Conservation (phyloP, 1,139 yeast genomes). For the Diutina catenulata region DNA sequence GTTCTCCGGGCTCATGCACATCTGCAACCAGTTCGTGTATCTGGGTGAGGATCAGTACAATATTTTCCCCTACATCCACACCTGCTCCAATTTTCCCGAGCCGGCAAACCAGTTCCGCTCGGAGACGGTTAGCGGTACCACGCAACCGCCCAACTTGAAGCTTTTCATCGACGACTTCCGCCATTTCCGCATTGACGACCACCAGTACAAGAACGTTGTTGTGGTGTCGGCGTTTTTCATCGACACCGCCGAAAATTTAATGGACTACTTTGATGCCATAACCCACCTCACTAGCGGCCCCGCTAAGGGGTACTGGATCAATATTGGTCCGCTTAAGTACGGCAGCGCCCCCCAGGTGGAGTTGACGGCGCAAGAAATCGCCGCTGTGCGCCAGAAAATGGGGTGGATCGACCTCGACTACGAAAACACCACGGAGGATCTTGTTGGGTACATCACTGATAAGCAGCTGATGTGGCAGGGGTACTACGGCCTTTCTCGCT, state of each 20-base stretch:
- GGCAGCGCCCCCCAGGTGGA: conserved; percentile 81
- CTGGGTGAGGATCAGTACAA: conserved; percentile 8
- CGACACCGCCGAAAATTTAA: conserved; percentile 78
- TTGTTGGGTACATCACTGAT: conserved; percentile 49
- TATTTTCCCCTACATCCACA: conserved; percentile 58
- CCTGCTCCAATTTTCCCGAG: conserved; percentile 51
- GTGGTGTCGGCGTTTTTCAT: conserved; percentile 66
- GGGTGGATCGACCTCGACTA: conserved; percentile 54
- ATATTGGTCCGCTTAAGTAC: conserved; percentile 78
- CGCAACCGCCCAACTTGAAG: conserved; percentile 34
- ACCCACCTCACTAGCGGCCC: conserved; percentile 28
- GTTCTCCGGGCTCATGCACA: conserved; percentile 58
- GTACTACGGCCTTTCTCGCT: conserved; percentile 37
- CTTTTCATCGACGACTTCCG: conserved; percentile 60
- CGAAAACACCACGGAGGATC: conserved; percentile 17
- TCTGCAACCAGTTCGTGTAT: conserved; percentile 48
- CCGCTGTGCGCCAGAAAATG: conserved; percentile 32
- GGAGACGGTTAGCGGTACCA: background rate
- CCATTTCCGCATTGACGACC: conserved; percentile 22
- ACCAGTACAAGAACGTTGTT: conserved; percentile 34
- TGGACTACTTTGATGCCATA: conserved; percentile 59
- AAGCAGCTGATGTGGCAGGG: conserved; percentile 64
- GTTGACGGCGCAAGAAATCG: conserved; percentile 53
- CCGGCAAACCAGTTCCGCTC: background rate
- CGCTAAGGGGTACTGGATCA: conserved; percentile 61